Evolutionary conservation across 139 green algal species (phyloP), one percentile per base, ranked within the genome.

Genomic region (Gonium pectorale): DNA sequence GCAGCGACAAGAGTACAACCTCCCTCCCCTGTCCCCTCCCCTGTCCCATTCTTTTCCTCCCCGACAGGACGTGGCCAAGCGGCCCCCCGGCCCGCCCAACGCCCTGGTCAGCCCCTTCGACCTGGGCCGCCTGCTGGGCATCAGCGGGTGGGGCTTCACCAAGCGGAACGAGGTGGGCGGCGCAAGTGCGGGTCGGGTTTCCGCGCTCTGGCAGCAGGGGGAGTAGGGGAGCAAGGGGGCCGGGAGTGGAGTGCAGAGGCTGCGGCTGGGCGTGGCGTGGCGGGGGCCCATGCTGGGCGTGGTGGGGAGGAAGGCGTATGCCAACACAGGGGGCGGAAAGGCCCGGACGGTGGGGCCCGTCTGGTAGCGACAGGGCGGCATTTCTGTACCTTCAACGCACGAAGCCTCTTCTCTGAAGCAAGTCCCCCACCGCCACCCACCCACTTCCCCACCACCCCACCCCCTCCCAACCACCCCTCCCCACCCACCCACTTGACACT

Each of bases 81-180:
- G 84, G 33, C 84, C 84, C 67, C 19, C 41, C 21, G 84, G 84
- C 51, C 84, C 84, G 21, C 84, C 84, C 43, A 64, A 5, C 54
- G 33, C 29, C 29, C 22, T 71, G 24, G 44, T 83, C 11, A 75
- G 70, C 54, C 75, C 84, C 9, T 41, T 85, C 56, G 69, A 78
- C 71, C 9, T 80, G 29, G 79, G 69, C 73, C 44, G 66, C 41
- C 59, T 81, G 49, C 67, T 88, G 54, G 84, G 84, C 41, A 62
- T 88, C 17, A 79, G 46, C 26, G 62, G 83, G 38, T 88, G 83
- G 83, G 83, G 83, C 72, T 88, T 88, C 62, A 88, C 83, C 52
- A 88, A 88, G 73, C 72, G 83, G n/a, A 88, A 88, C 72, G 83
- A 88, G 83, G 54, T 87, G 37, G 1, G 62, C 13, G 11, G 13